Evolutionary conservation across 768 basidiomycete genomes (phyloP), one percentile per base, ranked within the genome.

Genomic region (Lentinula edodes): DNA sequence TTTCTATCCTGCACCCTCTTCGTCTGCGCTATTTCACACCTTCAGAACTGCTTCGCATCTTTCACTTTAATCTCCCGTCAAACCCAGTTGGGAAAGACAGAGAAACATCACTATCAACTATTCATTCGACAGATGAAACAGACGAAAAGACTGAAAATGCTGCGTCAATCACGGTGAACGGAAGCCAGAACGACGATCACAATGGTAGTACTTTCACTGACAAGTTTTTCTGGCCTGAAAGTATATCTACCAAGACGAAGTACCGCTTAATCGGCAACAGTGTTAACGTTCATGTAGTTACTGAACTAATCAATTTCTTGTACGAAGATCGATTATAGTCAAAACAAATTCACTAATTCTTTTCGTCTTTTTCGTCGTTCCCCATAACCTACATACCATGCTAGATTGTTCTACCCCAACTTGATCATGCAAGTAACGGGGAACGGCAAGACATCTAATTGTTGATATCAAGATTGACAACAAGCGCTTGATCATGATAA

Each of bases 221-320:
- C 46, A 32, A 6, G 9, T 89, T 91, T 66, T 60, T 70, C n/a
- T 93, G 90, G 89, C 90, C 90, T 4, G 65, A 70, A 6, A 69
- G 69, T 2, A 72, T 90, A 9, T 85, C 88, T 2, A 79, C 68
- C 1, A 91, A 89, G 71, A 83, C 87, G 9, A 87, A 85, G 68
- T 92, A 93, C 65, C 80, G 84, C 52, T 75, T 92, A 34, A 87
- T 93, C 59, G 91, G 91, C 16, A 93, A 93, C 70, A 91, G 90
- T 61, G 85, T 93, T 7, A 93, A 93, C 70, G 89, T 92, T 6
- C 76, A 76, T 60, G 90, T 92, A 10, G 85, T 93, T 0, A 77
- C 80, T 55, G 74, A 77, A 62, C 74, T 91, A 56, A 79, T 92
- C 45, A 70, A 77, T 43, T 88, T 86, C 71, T 72, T 92, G 46